These are phyloP conservation scores for Silene uniflora DNA, from an alignment of 148 eudicot species.

Conservation along the genomic window DNA sequence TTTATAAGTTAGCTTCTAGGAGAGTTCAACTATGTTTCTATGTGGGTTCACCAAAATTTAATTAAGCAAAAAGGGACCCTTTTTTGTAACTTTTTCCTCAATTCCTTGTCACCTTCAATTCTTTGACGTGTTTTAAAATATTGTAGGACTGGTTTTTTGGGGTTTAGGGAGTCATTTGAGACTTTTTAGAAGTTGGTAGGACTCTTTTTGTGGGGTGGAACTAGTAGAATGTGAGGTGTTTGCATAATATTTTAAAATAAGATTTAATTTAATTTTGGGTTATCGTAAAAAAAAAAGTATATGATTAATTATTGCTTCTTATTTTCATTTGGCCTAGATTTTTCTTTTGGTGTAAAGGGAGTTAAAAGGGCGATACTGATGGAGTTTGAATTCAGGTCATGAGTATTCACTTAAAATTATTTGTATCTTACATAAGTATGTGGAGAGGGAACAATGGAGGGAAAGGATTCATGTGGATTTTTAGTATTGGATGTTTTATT, in stretches of 20 bases:
- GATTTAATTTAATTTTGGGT: no score
- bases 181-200: not conserved
- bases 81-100: conserved; percentile 18
- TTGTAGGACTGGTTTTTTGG: conserved; percentile 8
- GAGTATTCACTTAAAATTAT: no score
- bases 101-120: conserved; percentile 3
- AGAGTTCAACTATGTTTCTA: conserved; percentile 52
- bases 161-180: conserved; percentile 8
- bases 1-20: conserved; percentile 31
- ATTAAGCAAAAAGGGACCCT: not conserved
- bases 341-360: no score
- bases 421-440: no score
- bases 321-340: no score
- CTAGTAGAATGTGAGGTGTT: not conserved
- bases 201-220: not conserved
- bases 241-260: not conserved
- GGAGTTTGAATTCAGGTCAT: no score
- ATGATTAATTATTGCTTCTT: no score
- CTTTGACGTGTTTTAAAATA: not conserved
- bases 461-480: no score
- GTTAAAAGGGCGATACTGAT: no score
- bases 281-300: no score
- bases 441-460: no score
- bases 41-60: conserved; percentile 26
- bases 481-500: no score